Evolutionary conservation across 148 eudicot species (phyloP), one percentile per base, ranked within the genome.

Genomic region (Rhododendron williamsianum): DNA sequence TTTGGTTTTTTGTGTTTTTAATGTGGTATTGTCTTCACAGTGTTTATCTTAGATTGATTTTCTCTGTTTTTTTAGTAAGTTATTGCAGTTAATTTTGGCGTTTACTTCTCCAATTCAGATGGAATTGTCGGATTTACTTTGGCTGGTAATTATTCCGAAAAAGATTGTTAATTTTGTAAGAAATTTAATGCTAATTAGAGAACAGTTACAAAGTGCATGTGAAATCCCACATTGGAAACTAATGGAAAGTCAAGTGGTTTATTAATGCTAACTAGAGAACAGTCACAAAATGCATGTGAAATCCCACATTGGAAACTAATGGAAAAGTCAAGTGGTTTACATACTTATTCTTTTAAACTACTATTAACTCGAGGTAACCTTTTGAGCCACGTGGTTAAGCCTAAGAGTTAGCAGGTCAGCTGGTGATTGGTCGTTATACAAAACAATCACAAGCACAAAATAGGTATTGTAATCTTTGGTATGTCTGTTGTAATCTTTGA

Each of bases 1-100:
- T 81, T 73, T 16, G 30, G 60, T 6, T 45, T n/a, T 16, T 60
- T 84, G 36, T 65, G 72, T 76, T 76, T 56, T 81, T 84, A 43
- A 63, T 48, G 58, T 56, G 9, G 81, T 9, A 9, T 81, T 71
- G 79, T 38, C 79, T 69, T 82, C 1, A 81, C 36, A 49, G 27
- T 15, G 5, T 84, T 25, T 41, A 11, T 60, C 21, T 16, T 41
- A 2, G 49, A 9, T 25, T 46, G 25, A 19, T 25, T 69, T 83
- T 19, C 65, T 83, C 46, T 83, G 80, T 16, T 73, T 46, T 46
- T 43, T 48, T 27, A 58, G 13, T 33, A 36, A 65, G n/a, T 67
- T 72, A 27, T 25, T 49, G 25, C 30, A 18, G 10, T 38, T 71
- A 25, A 25, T 73, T 81, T 8, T 30, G 35, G 72, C 63, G 4